These are phyloP conservation scores for Colletotrichum tropicicola DNA, from an alignment of 2,329 filamentous ascomycete genomes.

Conservation along the genomic window DNA sequence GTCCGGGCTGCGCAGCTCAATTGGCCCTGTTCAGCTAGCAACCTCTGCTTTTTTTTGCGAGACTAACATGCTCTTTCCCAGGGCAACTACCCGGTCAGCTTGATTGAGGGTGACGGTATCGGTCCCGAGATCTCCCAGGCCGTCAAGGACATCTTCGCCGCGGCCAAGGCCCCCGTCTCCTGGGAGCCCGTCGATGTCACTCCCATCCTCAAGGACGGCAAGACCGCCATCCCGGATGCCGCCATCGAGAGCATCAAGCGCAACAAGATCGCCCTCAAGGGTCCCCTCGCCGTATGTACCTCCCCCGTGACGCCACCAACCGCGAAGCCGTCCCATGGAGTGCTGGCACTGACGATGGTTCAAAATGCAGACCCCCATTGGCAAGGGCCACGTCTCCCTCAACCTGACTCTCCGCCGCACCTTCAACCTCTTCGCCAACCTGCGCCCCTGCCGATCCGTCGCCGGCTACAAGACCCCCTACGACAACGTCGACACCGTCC, in stretches of 20 bases:
- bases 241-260: constrained; percentile 92
- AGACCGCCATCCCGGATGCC: constrained; percentile 91
- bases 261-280: constrained; percentile 98
- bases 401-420: constrained; percentile 98
- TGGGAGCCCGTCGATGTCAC: constrained; percentile 99
- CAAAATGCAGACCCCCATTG: constrained; percentile 60
- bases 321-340: too few species aligned
- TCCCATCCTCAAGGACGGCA: constrained; percentile 91
- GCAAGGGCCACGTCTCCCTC: constrained; percentile 98
- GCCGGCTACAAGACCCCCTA: constrained; percentile 98
- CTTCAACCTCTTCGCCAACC: constrained; percentile 99
- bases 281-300: constrained; percentile 85
- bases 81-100: constrained; percentile 94
- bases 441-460: constrained; percentile 96
- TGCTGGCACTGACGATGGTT: too few species aligned
- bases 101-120: constrained; percentile 99
- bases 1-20: constrained; percentile 51
- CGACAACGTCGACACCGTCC: constrained; percentile 94
- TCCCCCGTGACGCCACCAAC: too few species aligned
- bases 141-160: constrained; percentile 98
- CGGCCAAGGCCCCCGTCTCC: constrained; percentile 92
- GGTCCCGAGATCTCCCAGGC: constrained; percentile 97
- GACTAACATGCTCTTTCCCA: constrained; percentile 48
- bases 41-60: not conserved
- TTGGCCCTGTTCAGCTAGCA: constrained; percentile 6